These are phyloP conservation scores for Fusarium domesticum DNA, from an alignment of 2,329 filamentous ascomycete species.

Conservation along the genomic window DNA sequence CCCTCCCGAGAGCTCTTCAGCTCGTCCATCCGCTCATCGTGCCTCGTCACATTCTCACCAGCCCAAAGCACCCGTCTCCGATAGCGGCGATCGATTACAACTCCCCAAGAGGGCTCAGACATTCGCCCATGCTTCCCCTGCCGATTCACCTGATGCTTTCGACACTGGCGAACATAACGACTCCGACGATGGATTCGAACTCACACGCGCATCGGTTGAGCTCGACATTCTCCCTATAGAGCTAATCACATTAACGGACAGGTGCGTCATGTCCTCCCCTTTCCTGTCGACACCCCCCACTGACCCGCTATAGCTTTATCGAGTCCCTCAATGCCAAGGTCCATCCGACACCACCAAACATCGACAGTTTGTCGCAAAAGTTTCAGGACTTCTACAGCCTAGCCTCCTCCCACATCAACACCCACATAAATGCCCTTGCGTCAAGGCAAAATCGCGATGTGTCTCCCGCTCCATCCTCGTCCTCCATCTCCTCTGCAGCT, in stretches of 20 bases:
- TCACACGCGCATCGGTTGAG: constrained; percentile 58
- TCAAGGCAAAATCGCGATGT: constrained; percentile 69
- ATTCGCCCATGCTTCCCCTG: constrained; percentile 39
- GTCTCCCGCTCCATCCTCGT: constrained; percentile 52
- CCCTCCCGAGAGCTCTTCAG: constrained; percentile 27
- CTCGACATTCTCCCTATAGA: constrained; percentile 93
- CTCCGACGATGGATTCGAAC: constrained; percentile 46
- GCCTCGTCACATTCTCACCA: constrained; percentile 31
- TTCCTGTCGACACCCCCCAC: constrained; percentile 1
- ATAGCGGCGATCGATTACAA: constrained; percentile 33
- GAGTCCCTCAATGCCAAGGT: constrained; percentile 86
- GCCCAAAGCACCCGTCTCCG: constrained; percentile 22
- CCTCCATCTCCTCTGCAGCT: constrained; percentile 55
- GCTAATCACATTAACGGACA: constrained; percentile 83
- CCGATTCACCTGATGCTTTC: constrained; percentile 46
- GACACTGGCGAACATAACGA: constrained; percentile 43
- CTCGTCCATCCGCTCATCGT: constrained; percentile 32
- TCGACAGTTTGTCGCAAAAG: constrained; percentile 76
- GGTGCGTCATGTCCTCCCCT: constrained; percentile 49
- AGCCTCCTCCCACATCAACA: constrained; percentile 78
- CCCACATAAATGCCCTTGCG: constrained; percentile 78
- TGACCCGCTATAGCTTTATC: constrained; percentile 65
- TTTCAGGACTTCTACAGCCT: constrained; percentile 93
- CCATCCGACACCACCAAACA: constrained; percentile 76
- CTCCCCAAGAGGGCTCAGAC: constrained; percentile 47